Conservation (phyloP, 371 early-diverging fungal species). For the Mucor indicus region DNA sequence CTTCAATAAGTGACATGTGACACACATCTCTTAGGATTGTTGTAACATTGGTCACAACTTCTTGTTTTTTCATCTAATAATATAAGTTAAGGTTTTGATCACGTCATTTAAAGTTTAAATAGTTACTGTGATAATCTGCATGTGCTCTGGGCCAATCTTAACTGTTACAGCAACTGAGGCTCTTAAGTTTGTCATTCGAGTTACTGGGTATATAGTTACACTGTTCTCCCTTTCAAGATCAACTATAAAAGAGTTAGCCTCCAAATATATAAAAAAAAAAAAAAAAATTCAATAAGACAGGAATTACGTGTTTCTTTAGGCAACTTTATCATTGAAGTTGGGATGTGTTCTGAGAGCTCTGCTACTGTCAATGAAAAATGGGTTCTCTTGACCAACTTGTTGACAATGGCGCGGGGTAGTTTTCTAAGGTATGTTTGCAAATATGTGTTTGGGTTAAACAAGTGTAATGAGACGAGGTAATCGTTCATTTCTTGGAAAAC, state of each 20-base stretch:
- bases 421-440: slow-evolving; percentile 66
- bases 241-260: slow-evolving; percentile 35
- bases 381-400: slow-evolving; percentile 59
- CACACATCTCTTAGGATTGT: slow-evolving; percentile 80
- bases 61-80: slow-evolving; percentile 50
- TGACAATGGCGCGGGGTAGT: slow-evolving; percentile 52
- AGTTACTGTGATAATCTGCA: slow-evolving; percentile 73
- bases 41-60: slow-evolving; percentile 64
- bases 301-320: slow-evolving; percentile 68
- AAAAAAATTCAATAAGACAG: no score
- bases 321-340: slow-evolving; percentile 65
- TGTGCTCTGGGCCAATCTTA: slow-evolving; percentile 76
- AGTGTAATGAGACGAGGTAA: slow-evolving; percentile 51
- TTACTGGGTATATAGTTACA: slow-evolving; percentile 60
- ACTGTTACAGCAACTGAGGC: slow-evolving; percentile 74
- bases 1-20: slow-evolving; percentile 82
- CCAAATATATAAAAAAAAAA: no score
- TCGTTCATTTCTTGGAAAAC: slow-evolving; percentile 62
- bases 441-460: slow-evolving; percentile 77
- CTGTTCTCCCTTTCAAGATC: slow-evolving; percentile 68
- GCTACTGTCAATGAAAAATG: slow-evolving; percentile 59
- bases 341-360: slow-evolving; percentile 69
- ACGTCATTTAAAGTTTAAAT: background rate
- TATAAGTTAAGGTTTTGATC: background rate
- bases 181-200: slow-evolving; percentile 54